These are phyloP conservation scores for Cladosporium sp. DNA, from an alignment of 2,329 filamentous ascomycete species.

Conservation along the genomic window DNA sequence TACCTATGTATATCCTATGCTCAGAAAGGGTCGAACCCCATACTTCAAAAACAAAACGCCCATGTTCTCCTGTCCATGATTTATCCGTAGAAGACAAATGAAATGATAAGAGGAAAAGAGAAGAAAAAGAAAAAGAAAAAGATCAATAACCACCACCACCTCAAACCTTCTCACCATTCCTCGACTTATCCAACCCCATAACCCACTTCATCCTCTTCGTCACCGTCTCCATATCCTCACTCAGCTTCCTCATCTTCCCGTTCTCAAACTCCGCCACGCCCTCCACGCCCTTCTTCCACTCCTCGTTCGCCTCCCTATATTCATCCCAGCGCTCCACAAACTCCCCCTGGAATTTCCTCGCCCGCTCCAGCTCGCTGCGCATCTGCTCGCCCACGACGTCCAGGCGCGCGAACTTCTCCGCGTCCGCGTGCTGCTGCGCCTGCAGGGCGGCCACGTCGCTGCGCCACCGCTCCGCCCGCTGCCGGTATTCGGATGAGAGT, in stretches of 20 bases:
- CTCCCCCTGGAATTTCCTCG: conserved; percentile 58
- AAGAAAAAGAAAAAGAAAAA: not conserved
- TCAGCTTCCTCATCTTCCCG: conserved; percentile 51
- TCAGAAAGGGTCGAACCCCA: too few species aligned
- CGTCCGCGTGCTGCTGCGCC: conserved; percentile 55
- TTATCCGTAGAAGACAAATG: too few species aligned
- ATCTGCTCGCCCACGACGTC: conserved; percentile 70
- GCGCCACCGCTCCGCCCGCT: conserved; percentile 38
- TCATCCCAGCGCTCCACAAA: conserved; percentile 58
- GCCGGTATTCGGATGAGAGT: conserved; percentile 61
- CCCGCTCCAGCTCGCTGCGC: conserved; percentile 61
- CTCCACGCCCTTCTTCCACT: conserved; percentile 58
- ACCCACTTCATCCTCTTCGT: conserved; percentile 70
- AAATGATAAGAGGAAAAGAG: not conserved
- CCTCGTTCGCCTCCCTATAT: conserved; percentile 63
- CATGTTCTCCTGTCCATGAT: not conserved
- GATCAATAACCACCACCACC: conserved; percentile 2
- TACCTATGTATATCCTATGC: too few species aligned
- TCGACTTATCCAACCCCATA: conserved; percentile 34
- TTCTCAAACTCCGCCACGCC: conserved; percentile 54
- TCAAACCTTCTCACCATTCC: conserved; percentile 12
- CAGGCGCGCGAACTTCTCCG: conserved; percentile 60
- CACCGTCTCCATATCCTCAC: conserved; percentile 57
- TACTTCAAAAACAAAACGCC: too few species aligned
- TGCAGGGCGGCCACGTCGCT: conserved; percentile 53